Percentiles rank a stretch among this genome's conserved stretches.
These are phyloP conservation scores for Chaetomiaceae sp. DNA, from an alignment of 2,329 filamentous ascomycete genomes.

Conservation along the genomic window DNA sequence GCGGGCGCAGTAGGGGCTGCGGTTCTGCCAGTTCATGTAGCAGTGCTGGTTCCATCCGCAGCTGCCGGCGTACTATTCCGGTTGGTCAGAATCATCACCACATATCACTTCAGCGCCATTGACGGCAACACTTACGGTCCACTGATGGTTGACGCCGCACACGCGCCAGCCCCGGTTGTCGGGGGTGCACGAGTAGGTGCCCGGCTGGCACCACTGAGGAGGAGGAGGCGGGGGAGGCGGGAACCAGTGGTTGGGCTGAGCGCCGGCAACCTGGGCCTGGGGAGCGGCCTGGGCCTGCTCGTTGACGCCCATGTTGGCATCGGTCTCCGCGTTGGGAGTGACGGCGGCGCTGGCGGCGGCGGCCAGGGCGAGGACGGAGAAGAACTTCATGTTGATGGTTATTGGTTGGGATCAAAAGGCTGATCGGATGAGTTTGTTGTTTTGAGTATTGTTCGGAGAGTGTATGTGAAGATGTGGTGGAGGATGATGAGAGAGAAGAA, in stretches of 20 bases:
- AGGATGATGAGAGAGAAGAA: constrained; percentile 8
- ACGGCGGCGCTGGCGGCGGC: constrained; percentile 15
- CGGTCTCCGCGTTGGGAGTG: constrained; percentile 1
- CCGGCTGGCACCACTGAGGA: constrained; percentile 2
- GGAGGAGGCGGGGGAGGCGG: neutral
- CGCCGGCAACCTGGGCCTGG: neutral
- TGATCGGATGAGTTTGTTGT: neutral
- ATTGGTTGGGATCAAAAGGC: constrained; percentile 1
- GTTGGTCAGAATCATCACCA: constrained; percentile 6
- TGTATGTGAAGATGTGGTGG: constrained; percentile 1
- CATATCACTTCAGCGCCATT: no score
- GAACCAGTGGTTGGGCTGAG: neutral
- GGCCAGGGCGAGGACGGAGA: constrained; percentile 18
- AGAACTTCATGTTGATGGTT: constrained; percentile 25
- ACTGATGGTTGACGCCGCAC: constrained; percentile 18
- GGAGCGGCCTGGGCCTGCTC: neutral
- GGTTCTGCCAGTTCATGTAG: constrained; percentile 21
- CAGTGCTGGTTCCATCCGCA: constrained; percentile 20
- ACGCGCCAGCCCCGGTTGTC: constrained; percentile 25
- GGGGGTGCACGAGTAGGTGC: constrained; percentile 12
- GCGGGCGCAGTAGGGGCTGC: constrained; percentile 27
- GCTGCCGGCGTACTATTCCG: constrained; percentile 22
- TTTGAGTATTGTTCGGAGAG: neutral
- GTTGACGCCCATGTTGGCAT: neutral
- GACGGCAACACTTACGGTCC: constrained; percentile 27